These are phyloP conservation scores for Sporothrix schenckii DNA, from an alignment of 2,329 filamentous ascomycete genomes.

Conservation along the genomic window DNA sequence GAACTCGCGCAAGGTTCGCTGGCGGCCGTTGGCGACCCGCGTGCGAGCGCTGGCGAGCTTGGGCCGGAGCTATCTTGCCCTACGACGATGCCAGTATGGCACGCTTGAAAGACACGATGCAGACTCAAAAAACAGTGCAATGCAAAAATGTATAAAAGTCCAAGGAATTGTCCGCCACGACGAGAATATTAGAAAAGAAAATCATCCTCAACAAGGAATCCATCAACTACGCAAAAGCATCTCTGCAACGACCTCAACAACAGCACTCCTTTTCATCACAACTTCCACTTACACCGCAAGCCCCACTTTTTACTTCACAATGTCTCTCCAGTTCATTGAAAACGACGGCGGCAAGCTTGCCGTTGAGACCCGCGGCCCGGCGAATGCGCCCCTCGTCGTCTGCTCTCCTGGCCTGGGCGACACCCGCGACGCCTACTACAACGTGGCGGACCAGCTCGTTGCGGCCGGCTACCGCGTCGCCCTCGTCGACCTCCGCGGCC, in stretches of 20 bases:
- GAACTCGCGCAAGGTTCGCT: not conserved
- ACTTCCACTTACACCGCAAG: not conserved
- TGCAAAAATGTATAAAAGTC: slow-evolving; percentile 7
- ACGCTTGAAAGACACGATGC: not conserved
- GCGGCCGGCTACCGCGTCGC: slow-evolving; percentile 37
- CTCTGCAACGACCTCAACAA: not conserved
- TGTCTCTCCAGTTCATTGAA: slow-evolving; percentile 27
- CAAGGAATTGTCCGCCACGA: not conserved
- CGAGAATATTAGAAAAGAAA: not conserved
- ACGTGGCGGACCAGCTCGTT: slow-evolving; percentile 35
- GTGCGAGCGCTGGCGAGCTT: not conserved
- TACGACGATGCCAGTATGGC: not conserved
- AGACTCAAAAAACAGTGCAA: not conserved
- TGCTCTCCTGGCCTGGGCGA: slow-evolving; percentile 37
- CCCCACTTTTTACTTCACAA: not conserved
- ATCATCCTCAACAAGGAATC: slow-evolving; percentile 9
- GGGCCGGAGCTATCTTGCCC: not conserved
- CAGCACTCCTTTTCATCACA: not conserved
- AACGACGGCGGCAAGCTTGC: slow-evolving; percentile 33
- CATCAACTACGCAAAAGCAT: not conserved
- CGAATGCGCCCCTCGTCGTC: slow-evolving; percentile 32
- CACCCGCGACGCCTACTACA: slow-evolving; percentile 34
- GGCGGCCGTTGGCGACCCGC: not conserved
- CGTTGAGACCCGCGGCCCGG: slow-evolving; percentile 35
- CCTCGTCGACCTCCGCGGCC: slow-evolving; percentile 36